Percentiles rank a stretch among this genome's conserved stretches.
Conservation (phyloP, 306 rosid genomes). For the Arachis stenosperma region DNA sequence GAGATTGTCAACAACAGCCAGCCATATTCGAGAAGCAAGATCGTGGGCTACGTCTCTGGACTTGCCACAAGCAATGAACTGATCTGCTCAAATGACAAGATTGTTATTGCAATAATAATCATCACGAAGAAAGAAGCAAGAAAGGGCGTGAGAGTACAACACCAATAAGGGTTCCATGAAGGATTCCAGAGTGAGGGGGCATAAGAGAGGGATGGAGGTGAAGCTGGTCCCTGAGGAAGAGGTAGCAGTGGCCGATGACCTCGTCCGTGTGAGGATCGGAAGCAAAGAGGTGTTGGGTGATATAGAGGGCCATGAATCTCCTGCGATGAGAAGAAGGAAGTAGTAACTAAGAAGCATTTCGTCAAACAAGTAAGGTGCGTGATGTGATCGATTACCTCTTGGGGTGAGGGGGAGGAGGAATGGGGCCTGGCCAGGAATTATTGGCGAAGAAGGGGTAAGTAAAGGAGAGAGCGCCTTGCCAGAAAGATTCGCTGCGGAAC, state of each 20-base stretch:
- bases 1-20: slow-evolving; percentile 73
- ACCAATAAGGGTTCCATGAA: slow-evolving; percentile 84
- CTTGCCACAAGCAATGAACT: slow-evolving; percentile 79
- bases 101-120: too few relatives aligned
- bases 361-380: neutral
- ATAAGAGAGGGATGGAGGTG: slow-evolving; percentile 56
- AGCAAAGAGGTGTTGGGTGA: slow-evolving; percentile 55
- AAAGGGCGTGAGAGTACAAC: too few relatives aligned
- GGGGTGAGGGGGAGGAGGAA: slow-evolving; percentile 43
- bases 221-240: slow-evolving; percentile 80
- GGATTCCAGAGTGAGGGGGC: slow-evolving; percentile 73
- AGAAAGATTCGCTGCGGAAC: slow-evolving; percentile 58
- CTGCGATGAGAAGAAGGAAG: slow-evolving; percentile 21
- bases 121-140: too few relatives aligned
- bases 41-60: slow-evolving; percentile 71
- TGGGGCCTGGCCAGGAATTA: slow-evolving; percentile 75
- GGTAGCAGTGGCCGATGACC: slow-evolving; percentile 70
- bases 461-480: slow-evolving; percentile 69
- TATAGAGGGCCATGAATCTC: slow-evolving; percentile 74
- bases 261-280: slow-evolving; percentile 57
- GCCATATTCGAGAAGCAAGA: slow-evolving; percentile 74
- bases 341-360: neutral
- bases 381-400: slow-evolving; percentile 44
- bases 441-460: slow-evolving; percentile 52
- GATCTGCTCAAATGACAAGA: slow-evolving; percentile 53